Base-by-base conservation (phyloP, 371 early-diverging fungal genomes). In the Syncephalastrum racemosum region DNA sequence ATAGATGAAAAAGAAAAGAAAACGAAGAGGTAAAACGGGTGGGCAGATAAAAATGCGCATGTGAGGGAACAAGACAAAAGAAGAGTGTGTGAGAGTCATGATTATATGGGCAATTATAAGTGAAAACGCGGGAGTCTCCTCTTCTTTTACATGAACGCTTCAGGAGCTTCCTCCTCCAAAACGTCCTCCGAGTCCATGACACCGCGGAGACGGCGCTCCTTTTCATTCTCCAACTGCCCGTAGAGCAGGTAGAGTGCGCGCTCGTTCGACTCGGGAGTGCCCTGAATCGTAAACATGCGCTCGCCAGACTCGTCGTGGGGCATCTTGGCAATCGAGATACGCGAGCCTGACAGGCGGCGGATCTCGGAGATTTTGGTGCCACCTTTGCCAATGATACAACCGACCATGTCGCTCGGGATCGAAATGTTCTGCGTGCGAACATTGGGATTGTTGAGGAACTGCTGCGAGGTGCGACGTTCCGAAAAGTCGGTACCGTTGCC, bases 301-400 rank as follows among this genome's bases (percentile, higher is more conserved):
- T 93, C 93, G 50, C 84, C 88, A 23, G 80, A 67, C 53, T 85
- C 88, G 58, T 89, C 87, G 64, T 89, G 87, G 7, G 89, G 85
- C 1, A 80, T 77, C 70, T 90, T 90, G 52, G 90, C 90, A 69
- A 94, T 90, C 53, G 88, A 88, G 61, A 96, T 91, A 62, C 89
- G 82, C 49, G 93, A 89, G 15, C 95, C 94, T 18, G 91, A 89
- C 22, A 86, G 67, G 43, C 86, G 81, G 54, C 96, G 89, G 57
- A 96, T 92, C 71, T 95, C 95, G 46, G 93, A 90, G 61, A 97
- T 96, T 67, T 90, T 90, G 31, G 83, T 69, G 15, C 97, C 97
- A 19, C 82, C 87, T 71, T 45, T 56, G 52, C 68, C 95, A 67
- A 95, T 95, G 64, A 95, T 88, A 59, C 91, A 89, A 36, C 95